Percentiles rank a stretch among this genome's conserved stretches.
These are phyloP conservation scores for Ramaria sp. DNA, from an alignment of 768 basidiomycete species.

Conservation along the genomic window DNA sequence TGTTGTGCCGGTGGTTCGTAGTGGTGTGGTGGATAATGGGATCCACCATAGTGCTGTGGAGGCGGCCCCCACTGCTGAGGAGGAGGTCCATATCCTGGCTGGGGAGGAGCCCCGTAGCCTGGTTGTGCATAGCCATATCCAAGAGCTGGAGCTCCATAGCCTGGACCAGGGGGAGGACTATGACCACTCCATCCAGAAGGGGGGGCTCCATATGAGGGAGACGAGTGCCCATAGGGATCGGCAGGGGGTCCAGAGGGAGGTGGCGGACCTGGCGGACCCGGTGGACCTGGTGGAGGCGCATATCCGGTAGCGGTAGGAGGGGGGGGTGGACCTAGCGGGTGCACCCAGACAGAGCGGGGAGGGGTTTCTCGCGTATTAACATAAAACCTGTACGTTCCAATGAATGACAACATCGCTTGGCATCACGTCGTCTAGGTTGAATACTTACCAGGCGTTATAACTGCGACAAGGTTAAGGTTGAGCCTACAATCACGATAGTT, in stretches of 20 bases:
- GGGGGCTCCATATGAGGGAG: constrained; percentile 13
- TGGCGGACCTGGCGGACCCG: constrained; percentile 26
- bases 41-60: constrained; percentile 13
- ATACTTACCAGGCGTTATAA: constrained; percentile 53
- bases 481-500: constrained; percentile 2
- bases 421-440: not conserved
- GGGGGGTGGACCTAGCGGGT: constrained; percentile 47
- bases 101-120: constrained; percentile 13
- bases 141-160: constrained; percentile 17
- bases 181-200: constrained; percentile 16
- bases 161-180: constrained; percentile 18
- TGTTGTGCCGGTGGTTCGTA: constrained; percentile 14
- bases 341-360: constrained; percentile 57
- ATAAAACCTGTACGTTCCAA: constrained; percentile 48
- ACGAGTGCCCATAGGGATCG: constrained; percentile 13
- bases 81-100: constrained; percentile 12
- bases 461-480: constrained; percentile 26
- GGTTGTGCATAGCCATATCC: constrained; percentile 17
- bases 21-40: constrained; percentile 6
- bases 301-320: constrained; percentile 14
- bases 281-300: constrained; percentile 30
- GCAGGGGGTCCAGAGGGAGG: constrained; percentile 20
- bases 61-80: constrained; percentile 13
- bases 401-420: not conserved
- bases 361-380: constrained; percentile 56